Base-by-base conservation (phyloP, 371 early-diverging fungal genomes). In the Apophysomyces elegans region DNA sequence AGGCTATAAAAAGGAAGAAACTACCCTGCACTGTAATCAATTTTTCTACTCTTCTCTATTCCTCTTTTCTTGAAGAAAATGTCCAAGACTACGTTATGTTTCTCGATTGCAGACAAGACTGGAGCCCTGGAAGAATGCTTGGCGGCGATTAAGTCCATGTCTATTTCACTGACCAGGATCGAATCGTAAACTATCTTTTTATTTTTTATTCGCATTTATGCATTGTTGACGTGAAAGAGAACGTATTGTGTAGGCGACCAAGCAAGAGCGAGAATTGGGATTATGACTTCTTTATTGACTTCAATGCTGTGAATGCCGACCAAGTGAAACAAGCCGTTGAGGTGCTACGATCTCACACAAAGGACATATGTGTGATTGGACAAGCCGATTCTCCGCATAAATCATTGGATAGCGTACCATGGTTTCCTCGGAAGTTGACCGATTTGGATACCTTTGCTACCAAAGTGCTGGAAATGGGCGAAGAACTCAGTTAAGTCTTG, bases 361-460 rank as follows among this genome's bases (percentile, higher is more conserved):
- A 88, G 62, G 87, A 86, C 58, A 86, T 92, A 2, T 78, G 83
- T 64, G 73, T 88, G 13, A 77, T 88, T 63, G 82, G 65, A 21
- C 14, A 64, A n/a, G 61, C 66, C 7, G 45, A 18, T 50, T 7
- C 8, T 35, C 44, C 18, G 13, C 56, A 45, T 32, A 38, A 46
- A 57, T 56, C 43, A 43, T 45, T 61, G 80, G 81, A 74, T 43
- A 80, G 77, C 57, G 76, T 79, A 8, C 96, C 96, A 32, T 97
- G 97, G 97, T 98, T 97, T 83, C 98, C 98, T 43, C 90, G 97
- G 67, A 95, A 94, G 73, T 86, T 93, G 78, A 71, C 89, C 32
- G 98, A 98, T 76, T 84, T 98, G 64, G 98, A 98, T 73, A 84
- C 91, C 6, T 97, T 96, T 85, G 93, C 95, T 1, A 93, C 94